phyloP scores from a whole-genome alignment of 202 grass and related monocot species.

The Saccharum hybrid region DNA sequence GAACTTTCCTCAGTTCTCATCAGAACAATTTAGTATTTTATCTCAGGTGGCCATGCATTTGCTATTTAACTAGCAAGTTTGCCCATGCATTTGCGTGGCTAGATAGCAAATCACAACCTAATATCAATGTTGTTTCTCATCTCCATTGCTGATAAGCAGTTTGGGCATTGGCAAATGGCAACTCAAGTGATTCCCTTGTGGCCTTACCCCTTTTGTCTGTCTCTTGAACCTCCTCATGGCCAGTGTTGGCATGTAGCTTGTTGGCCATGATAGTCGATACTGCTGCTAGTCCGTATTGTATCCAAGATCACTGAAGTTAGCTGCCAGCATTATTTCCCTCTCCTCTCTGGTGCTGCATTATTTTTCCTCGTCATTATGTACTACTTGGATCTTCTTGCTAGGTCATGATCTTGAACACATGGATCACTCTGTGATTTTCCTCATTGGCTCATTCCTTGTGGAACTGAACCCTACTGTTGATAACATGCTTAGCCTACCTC shows the following conservation, averaged over 20 bases:
- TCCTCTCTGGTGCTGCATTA: neutral
- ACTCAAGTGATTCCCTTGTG: neutral
- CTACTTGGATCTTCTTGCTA: neutral
- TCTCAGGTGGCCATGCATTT: constrained; percentile 14
- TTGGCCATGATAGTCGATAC: neutral
- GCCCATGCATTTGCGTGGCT: neutral
- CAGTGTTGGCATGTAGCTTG: neutral
- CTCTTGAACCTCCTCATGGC: neutral
- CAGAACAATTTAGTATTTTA: constrained; percentile 12
- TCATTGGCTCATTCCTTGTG: neutral
- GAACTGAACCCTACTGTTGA: neutral
- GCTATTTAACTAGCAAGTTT: neutral
- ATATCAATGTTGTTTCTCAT: neutral
- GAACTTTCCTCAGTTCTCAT: constrained; percentile 4
- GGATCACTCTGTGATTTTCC: neutral
- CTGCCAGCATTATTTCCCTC: neutral
- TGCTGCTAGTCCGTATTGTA: neutral
- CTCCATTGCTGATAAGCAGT: neutral
- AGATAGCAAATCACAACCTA: neutral
- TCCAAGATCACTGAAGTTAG: no score
- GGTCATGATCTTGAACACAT: neutral
- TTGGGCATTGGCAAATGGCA: neutral
- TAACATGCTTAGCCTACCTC: neutral
- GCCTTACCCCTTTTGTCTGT: neutral
- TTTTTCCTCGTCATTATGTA: neutral